Evolutionary conservation across 2,329 filamentous ascomycete species (phyloP), one percentile per base, ranked within the genome.

Genomic region (Paracorniculantispora psalliotae): DNA sequence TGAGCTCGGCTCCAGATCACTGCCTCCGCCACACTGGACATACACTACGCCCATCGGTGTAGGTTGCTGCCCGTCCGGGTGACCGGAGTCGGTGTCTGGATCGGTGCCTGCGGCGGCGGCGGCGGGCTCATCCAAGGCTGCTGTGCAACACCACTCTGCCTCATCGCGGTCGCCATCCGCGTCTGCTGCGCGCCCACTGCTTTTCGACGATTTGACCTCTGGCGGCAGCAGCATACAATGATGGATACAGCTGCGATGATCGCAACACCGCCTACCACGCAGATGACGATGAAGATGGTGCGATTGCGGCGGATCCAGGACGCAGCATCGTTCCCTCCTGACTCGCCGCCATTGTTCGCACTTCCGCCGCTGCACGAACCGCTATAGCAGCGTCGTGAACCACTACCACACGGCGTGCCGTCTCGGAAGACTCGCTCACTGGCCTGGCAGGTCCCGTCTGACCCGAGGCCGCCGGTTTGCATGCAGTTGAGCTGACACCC

Each of bases 341-440:
- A 26, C 4, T 26, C 41, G n/a, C 26, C 13, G 41, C 15, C 33
- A 8, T n/a, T 33, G 5, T 50, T 35, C 15, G 47, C 5, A 8
- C 9, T 15, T 26, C 19, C n/a, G 12, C 55, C 47, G 3, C 37
- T 19, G 49, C 59, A 58, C 13, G 25, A 47, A 5, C 91, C 91
- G 65, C 91, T 91, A 44, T 70, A 70, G 71, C 91, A 96, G 51
- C 76, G 79, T 30, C 33, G 28, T 8, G 91, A 90, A 54, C 89
- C 88, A 21, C 87, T 86, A 50, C 84, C 80, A 69, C 91, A 96
- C 1, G 82, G 75, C 2, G 91, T 96, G 23, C 91, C 91, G 69
- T 96, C 91, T 23, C 96, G 77, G 74, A 93, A 96, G 72, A 93
- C 92, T 68, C 94, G 90, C 68, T 57, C 30, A 21, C 55, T 62